phyloP scores from a whole-genome alignment of 1,284 basidiomycete species.

The Lentinula novae-zelandiae region DNA sequence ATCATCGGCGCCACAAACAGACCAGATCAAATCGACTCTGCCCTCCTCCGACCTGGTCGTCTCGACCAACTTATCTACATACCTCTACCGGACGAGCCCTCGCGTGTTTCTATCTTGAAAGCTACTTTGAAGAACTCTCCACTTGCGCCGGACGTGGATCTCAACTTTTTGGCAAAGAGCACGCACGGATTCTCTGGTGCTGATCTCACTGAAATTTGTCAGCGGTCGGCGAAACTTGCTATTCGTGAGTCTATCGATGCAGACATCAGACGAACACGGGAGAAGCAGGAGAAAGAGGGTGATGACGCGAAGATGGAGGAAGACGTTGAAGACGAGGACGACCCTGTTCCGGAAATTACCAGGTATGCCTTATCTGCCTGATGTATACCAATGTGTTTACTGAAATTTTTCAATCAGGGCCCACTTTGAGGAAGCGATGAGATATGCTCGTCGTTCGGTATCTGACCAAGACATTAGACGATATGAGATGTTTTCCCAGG shows the following conservation, averaged over 20 bases:
- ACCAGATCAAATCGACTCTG: slow-evolving; percentile 98
- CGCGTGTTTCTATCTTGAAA: slow-evolving; percentile 88
- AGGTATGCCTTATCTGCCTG: slow-evolving; percentile 38
- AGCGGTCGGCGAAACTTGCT: slow-evolving; percentile 94
- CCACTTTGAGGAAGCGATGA: slow-evolving; percentile 99
- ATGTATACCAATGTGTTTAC: slow-evolving; percentile 6
- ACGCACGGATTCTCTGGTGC: slow-evolving; percentile 99
- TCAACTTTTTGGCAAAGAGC: slow-evolving; percentile 86
- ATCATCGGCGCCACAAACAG: slow-evolving; percentile 99
- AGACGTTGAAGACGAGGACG: slow-evolving; percentile 67
- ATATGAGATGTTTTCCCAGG: slow-evolving; percentile 89
- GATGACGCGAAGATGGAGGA: slow-evolving; percentile 74
- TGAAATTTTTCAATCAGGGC: slow-evolving; percentile 39
- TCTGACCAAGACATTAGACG: slow-evolving; percentile 94
- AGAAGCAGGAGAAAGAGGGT: slow-evolving; percentile 77
- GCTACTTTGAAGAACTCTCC: slow-evolving; percentile 94
- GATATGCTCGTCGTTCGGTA: slow-evolving; percentile 87
- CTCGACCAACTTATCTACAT: slow-evolving; percentile 95
- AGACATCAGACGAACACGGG: slow-evolving; percentile 81
- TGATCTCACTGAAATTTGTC: slow-evolving; percentile 98
- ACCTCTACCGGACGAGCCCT: slow-evolving; percentile 90
- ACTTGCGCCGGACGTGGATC: slow-evolving; percentile 81
- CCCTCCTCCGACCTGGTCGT: slow-evolving; percentile 96
- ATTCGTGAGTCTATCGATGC: slow-evolving; percentile 94
- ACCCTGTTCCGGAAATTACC: slow-evolving; percentile 96